Percentiles rank a stretch among this genome's conserved stretches.
Evolutionary conservation across 2,329 filamentous ascomycete genomes (phyloP).

Genomic region (Penicillium janthinellum): DNA sequence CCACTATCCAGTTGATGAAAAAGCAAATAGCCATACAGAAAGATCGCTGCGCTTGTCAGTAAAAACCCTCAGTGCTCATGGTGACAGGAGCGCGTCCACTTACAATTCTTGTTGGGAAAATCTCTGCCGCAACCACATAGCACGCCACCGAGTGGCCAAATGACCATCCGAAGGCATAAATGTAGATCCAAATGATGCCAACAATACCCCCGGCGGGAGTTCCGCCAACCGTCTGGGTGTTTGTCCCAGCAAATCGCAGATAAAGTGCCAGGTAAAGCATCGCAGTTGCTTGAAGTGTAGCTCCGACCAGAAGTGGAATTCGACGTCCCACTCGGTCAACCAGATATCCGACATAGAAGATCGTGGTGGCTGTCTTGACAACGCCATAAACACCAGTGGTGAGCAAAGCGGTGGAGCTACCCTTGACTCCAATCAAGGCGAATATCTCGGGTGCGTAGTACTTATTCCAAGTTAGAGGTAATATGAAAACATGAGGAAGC

Average conservation of each 20-base stretch:
- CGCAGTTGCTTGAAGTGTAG: constrained; percentile 32
- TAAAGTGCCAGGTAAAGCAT: constrained; percentile 40
- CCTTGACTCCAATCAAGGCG: constrained; percentile 41
- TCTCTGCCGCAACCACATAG: constrained; percentile 32
- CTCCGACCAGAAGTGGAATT: constrained; percentile 34
- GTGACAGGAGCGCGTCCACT: constrained; percentile 1
- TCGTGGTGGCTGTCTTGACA: constrained; percentile 36
- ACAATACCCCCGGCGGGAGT: constrained; percentile 45
- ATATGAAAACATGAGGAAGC: not conserved
- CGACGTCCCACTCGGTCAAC: constrained; percentile 39
- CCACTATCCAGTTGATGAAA: constrained; percentile 36
- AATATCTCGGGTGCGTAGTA: constrained; percentile 48
- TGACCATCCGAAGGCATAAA: constrained; percentile 37
- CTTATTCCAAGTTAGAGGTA: not conserved
- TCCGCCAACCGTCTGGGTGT: constrained; percentile 32
- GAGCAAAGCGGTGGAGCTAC: constrained; percentile 36
- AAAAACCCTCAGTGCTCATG: not conserved
- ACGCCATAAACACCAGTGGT: constrained; percentile 43
- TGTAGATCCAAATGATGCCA: constrained; percentile 41
- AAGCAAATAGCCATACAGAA: constrained; percentile 34
- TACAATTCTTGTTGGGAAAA: constrained; percentile 34
- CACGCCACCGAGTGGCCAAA: constrained; percentile 34
- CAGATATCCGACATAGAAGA: constrained; percentile 37
- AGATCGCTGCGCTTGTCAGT: constrained; percentile 21
- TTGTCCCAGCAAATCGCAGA: constrained; percentile 37